Base-by-base conservation (phyloP, 1,284 basidiomycete genomes). In the Leccinum angustisporum region DNA sequence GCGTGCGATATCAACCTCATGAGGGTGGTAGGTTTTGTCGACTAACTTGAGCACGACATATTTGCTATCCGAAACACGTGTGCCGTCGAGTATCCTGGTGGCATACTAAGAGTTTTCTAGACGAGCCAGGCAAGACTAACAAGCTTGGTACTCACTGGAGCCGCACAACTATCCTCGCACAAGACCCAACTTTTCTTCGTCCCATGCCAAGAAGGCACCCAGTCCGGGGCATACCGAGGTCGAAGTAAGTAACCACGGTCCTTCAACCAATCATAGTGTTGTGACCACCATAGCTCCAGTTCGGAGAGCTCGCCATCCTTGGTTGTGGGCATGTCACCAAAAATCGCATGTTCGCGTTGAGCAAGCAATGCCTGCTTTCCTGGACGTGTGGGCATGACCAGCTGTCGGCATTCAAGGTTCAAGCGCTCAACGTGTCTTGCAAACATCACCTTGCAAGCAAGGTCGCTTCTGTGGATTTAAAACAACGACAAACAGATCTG, bases 221-320 rank as follows among this genome's bases (percentile, higher is more conserved):
- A 79, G 21, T 69, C 74, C 6, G 77, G 74, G 8, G 69, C 60
- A 58, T 75, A 78, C 2, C 78, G 68, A 4, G 70, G 67, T 2
- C 78, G 72, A 13, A 80, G 71, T 36, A 70, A 58, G 54, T 79
- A 79, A 4, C 79, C 78, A 16, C 21, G 61, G 2, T 67, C 67
- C 56, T 72, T 65, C 2, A 79, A 59, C 74, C 74, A 79, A 14
- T 54, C 38, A 16, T 72, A 72, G 18, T 70, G 75, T 36, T 64
- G 54, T 5, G 63, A 50, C 76, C 77, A 79, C 63, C 70, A 78
- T 2, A 30, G 5, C 16, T 67, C 66, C 0, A 43, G 52, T 7
- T 63, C 57, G 4, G 59, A 34, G 0, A 67, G 68, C 7, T 60
- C 34, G 33, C 33, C 58, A 1, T 54, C 71, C 63, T 18, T 1